These are phyloP conservation scores for Venturia effusa DNA, from an alignment of 2,329 filamentous ascomycete genomes.

Conservation along the genomic window DNA sequence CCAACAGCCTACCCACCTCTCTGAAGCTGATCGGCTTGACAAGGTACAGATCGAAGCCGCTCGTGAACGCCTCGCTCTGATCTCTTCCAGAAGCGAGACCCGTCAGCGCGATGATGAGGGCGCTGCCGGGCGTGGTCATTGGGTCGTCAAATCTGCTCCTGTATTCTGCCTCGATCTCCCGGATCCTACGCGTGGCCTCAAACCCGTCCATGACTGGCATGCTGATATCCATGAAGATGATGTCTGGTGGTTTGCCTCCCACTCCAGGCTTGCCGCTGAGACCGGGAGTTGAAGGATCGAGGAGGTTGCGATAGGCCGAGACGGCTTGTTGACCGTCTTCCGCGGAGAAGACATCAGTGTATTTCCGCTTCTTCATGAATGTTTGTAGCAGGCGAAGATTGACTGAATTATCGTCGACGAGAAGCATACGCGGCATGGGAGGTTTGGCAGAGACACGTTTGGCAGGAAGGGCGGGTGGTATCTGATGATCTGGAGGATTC, in stretches of 20 bases:
- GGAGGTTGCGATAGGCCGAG: slow-evolving; percentile 13
- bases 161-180: slow-evolving; percentile 19
- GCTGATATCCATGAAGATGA: slow-evolving; percentile 39
- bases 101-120: slow-evolving; percentile 21
- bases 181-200: slow-evolving; percentile 33
- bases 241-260: slow-evolving; percentile 6
- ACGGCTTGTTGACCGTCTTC: slow-evolving; percentile 27
- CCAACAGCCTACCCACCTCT: slow-evolving; percentile 30
- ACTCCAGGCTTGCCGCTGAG: neutral
- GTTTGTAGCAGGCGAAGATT: slow-evolving; percentile 27
- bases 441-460: neutral
- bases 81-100: slow-evolving; percentile 20
- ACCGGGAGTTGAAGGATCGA: neutral
- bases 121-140: slow-evolving; percentile 14
- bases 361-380: slow-evolving; percentile 24
- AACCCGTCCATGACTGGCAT: slow-evolving; percentile 47
- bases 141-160: neutral
- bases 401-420: slow-evolving; percentile 30
- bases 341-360: slow-evolving; percentile 21
- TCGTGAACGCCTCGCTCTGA: slow-evolving; percentile 20
- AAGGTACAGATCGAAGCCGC: slow-evolving; percentile 33
- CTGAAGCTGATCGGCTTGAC: slow-evolving; percentile 37
- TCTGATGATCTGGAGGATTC: neutral
- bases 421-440: slow-evolving; percentile 17
- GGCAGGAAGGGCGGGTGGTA: neutral